Evolutionary conservation across 164 flowering plant species (phyloP), one percentile per base, ranked within the genome.

Genomic region (Dillenia turbinata): DNA sequence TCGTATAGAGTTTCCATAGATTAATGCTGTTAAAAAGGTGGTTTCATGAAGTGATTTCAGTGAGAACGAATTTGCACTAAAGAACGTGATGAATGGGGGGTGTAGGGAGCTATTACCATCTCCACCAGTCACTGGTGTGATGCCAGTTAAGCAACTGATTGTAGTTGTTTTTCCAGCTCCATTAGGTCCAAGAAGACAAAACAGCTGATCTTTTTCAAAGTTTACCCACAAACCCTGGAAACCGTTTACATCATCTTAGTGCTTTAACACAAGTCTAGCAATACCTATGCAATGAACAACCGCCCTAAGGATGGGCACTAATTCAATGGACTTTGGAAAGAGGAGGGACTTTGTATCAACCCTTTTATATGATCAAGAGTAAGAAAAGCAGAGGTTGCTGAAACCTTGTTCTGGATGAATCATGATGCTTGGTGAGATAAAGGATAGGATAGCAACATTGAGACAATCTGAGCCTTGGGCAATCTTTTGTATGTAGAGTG

Each of bases 161-260:
- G 77, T 66, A 16, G 98, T 92, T 48, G 98, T 90, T 77, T 95
- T 95, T 57, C 99, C 99, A 58, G 99, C 99, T 63, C 99, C 99
- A 75, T 95, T 95, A 45, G 99, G 99, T 71, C 99, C 97, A 71
- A 95, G 94, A 72, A 92, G 96, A 82, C 99, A 95, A 73, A 95
- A 92, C 48, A 95, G 68, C 73, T 92, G 98, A 80, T 90, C 83
- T 73, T 85, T 88, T 19, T 82, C 71, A 67, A 95, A 78, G 75
- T 92, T 95, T 75, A 88, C 75, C 94, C 97, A 92, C 43, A 95
- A 72, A 22, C 92, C 97, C 99, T 95, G 81, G 55, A 73, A 13
- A 40, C 53, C 1, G 40, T 33, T 33, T 5, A 33, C 40, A 33
- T 33, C 5, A 33, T 33, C 40, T 33, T 33, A 33, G 40, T 33